Conservation (phyloP, 2,329 filamentous ascomycete genomes). For the Lachnellula cervina region DNA sequence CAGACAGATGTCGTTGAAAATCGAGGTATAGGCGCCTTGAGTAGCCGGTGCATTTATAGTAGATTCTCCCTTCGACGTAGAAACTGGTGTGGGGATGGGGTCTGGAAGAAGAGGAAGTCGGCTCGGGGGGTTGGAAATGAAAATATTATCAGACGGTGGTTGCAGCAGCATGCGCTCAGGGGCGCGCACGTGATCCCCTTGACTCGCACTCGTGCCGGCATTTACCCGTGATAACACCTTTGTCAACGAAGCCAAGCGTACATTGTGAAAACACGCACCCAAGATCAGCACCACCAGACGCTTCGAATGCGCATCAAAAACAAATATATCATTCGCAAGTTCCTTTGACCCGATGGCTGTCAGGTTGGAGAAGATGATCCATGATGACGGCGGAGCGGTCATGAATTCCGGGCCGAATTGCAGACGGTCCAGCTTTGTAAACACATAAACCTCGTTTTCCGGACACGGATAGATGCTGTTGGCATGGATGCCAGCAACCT, state of each 20-base stretch:
- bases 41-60: neutral
- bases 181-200: neutral
- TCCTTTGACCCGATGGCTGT: neutral
- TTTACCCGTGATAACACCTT: neutral
- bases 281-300: neutral
- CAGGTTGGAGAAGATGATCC: conserved; percentile 6
- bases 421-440: neutral
- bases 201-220: neutral
- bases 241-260: neutral
- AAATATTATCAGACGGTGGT: neutral
- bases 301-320: neutral
- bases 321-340: conserved; percentile 4
- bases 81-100: neutral
- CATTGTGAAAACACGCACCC: neutral
- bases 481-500: conserved; percentile 29
- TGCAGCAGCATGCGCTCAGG: neutral
- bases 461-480: conserved; percentile 1
- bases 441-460: neutral
- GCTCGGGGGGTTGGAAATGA: neutral
- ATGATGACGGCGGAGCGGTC: neutral
- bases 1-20: neutral
- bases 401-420: neutral
- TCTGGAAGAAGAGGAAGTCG: neutral
- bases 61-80: neutral
- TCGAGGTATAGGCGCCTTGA: neutral